Evolutionary conservation across 192 early-diverging fungal species (phyloP).

Genomic region (Rhizophlyctis rosea): DNA sequence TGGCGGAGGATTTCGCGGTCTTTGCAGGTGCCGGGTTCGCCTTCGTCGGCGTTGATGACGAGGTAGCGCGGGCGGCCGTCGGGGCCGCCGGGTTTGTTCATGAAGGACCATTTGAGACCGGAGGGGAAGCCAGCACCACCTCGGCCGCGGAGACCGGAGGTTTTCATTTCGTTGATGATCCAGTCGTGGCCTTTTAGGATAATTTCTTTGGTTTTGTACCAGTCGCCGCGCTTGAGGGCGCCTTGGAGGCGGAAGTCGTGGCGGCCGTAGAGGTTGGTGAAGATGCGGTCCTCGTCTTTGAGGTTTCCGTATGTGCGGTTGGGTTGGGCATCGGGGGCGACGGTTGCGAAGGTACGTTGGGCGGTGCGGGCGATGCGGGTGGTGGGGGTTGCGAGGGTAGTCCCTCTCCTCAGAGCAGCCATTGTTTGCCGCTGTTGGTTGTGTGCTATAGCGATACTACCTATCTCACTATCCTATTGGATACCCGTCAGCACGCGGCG

Average conservation of each 20-base stretch:
- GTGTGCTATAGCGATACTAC: too few relatives aligned
- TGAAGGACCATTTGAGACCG: constrained; percentile 98
- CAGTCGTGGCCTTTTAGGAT: constrained; percentile 93
- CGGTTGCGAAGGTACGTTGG: constrained; percentile 31
- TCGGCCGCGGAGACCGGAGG: constrained; percentile 82
- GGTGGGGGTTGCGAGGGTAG: too few relatives aligned
- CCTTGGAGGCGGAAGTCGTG: constrained; percentile 89
- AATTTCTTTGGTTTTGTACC: constrained; percentile 99
- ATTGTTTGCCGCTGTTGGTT: too few relatives aligned
- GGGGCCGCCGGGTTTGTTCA: constrained; percentile 85
- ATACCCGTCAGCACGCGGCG: too few relatives aligned
- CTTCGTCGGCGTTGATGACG: constrained; percentile 97
- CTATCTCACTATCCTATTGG: too few relatives aligned
- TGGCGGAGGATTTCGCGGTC: constrained; percentile 94
- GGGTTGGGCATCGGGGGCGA: constrained; percentile 20
- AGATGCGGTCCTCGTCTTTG: constrained; percentile 93
- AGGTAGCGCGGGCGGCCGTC: constrained; percentile 79
- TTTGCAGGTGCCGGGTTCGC: constrained; percentile 98
- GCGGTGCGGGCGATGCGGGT: neutral
- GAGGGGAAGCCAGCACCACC: constrained; percentile 98
- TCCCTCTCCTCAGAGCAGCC: too few relatives aligned
- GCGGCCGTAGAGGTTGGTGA: constrained; percentile 93
- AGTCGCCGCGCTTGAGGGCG: constrained; percentile 93
- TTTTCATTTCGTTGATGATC: constrained; percentile 98
- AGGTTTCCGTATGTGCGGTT: constrained; percentile 50